Percentiles rank a stretch among this genome's conserved stretches.
Evolutionary conservation across 306 rosid species (phyloP).

Genomic region (Vachellia collinsii): DNA sequence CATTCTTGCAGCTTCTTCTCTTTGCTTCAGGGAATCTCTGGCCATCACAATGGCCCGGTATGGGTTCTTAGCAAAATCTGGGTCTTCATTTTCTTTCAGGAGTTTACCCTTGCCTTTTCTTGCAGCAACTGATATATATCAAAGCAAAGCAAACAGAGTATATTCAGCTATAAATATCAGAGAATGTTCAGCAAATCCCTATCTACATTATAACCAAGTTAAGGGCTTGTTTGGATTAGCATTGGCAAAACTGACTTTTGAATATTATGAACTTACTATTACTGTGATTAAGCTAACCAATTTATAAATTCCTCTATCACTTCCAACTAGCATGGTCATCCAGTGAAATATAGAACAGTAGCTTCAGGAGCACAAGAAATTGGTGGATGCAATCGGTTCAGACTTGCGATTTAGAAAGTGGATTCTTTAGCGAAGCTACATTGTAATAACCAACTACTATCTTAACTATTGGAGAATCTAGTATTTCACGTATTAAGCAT

Average conservation of each 20-base stretch:
- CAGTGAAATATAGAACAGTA: neutral
- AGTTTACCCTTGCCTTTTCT: slow-evolving; percentile 50
- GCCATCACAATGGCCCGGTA: slow-evolving; percentile 89
- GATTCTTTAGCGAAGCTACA: neutral
- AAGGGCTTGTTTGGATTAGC: no score
- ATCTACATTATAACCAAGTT: slow-evolving; percentile 1
- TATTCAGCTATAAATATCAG: slow-evolving; percentile 12
- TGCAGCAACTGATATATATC: slow-evolving; percentile 50
- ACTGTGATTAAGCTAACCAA: neutral
- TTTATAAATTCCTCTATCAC: neutral
- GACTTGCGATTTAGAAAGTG: neutral
- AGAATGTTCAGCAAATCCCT: slow-evolving; percentile 24
- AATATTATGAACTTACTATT: neutral
- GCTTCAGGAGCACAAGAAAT: neutral
- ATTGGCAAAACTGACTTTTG: neutral
- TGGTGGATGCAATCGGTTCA: neutral
- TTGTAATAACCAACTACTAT: neutral
- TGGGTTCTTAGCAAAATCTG: slow-evolving; percentile 60
- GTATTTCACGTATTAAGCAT: neutral
- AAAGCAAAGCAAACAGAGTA: neutral
- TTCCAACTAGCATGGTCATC: neutral
- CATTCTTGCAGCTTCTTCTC: slow-evolving; percentile 73
- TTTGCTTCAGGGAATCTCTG: slow-evolving; percentile 84
- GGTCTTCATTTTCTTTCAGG: slow-evolving; percentile 81
- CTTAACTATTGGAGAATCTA: neutral